phyloP scores from a whole-genome alignment of 345 rosid genomes.

The Syzygium grande region DNA sequence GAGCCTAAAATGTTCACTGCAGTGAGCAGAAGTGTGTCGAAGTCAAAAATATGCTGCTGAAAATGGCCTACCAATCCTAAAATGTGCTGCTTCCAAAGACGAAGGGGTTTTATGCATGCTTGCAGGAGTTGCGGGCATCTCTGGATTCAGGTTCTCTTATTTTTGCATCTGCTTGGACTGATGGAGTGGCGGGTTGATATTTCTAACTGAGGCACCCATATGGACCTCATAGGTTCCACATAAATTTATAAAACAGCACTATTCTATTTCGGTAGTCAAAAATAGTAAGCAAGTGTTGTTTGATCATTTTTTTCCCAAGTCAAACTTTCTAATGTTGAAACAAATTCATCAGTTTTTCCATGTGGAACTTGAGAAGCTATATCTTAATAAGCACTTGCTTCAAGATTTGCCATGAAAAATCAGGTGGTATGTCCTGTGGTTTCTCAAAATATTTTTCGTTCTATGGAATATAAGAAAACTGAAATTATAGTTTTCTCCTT shows the following conservation, averaged over 20 bases:
- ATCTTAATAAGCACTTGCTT: neutral
- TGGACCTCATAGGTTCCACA: neutral
- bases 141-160: slow-evolving; percentile 68
- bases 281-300: neutral
- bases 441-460: no score
- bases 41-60: slow-evolving; percentile 62
- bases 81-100: slow-evolving; percentile 76
- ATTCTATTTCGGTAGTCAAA: neutral
- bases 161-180: neutral
- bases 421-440: no score
- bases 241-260: neutral
- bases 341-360: neutral
- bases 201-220: neutral
- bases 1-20: slow-evolving; percentile 7
- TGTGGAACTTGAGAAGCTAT: neutral
- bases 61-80: slow-evolving; percentile 57
- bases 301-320: neutral
- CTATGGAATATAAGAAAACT: no score
- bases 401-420: no score
- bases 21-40: slow-evolving; percentile 69
- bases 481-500: no score
- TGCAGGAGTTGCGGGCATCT: slow-evolving; percentile 56
- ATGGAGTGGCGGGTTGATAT: neutral
- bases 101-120: slow-evolving; percentile 76
- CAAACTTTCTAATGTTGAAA: neutral